Conservation (phyloP, 345 rosid genomes). For the Limnanthes douglasii region DNA sequence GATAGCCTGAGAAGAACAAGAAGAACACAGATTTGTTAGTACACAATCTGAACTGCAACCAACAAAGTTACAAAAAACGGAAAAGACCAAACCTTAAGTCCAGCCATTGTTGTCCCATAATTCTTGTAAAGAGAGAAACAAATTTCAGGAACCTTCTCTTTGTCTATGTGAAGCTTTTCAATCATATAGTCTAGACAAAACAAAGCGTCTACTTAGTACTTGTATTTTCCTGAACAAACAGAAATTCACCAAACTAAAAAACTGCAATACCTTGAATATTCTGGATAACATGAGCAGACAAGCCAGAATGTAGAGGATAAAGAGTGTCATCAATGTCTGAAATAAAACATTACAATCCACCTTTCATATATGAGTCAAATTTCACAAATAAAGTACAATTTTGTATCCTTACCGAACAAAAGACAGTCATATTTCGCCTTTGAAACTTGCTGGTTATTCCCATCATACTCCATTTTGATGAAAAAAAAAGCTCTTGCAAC, state of each 20-base stretch:
- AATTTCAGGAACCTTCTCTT: constrained; percentile 40
- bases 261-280: constrained; percentile 52
- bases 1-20: constrained; percentile 37
- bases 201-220: too few relatives aligned
- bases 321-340: constrained; percentile 85
- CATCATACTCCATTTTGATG: too few relatives aligned
- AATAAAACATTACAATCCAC: neutral
- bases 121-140: constrained; percentile 54
- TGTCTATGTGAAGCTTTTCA: constrained; percentile 46
- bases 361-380: neutral
- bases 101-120: constrained; percentile 97
- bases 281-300: constrained; percentile 32
- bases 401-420: constrained; percentile 36
- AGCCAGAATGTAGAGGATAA: constrained; percentile 63
- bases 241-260: constrained; percentile 1
- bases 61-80: neutral
- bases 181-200: constrained; percentile 53
- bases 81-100: constrained; percentile 48
- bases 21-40: neutral
- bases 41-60: neutral
- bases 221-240: neutral
- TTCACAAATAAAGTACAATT: neutral
- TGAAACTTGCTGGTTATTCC: too few relatives aligned
- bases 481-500: too few relatives aligned
- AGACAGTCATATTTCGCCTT: constrained; percentile 60